A percentile compares a stretch with the other conserved stretches of the same genome.
Conservation (phyloP, 441 rosid species). For the Adansonia madagascariensis region DNA sequence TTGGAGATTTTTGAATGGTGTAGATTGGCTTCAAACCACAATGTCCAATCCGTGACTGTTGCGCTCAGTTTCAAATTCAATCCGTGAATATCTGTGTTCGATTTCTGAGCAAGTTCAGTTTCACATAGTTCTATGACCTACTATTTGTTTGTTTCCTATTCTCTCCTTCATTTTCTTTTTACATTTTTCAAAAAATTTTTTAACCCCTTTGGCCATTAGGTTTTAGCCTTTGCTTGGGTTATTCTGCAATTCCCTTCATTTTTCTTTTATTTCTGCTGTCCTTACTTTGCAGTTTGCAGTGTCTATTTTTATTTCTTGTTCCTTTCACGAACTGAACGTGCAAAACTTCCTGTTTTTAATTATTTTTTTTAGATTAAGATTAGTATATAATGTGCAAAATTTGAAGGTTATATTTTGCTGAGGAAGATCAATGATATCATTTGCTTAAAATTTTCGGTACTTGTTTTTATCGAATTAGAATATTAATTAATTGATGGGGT, state of each 20-base stretch:
- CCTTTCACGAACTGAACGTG: neutral
- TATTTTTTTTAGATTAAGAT: neutral
- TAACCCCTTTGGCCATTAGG: neutral
- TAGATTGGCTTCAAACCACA: slow-evolving; percentile 18
- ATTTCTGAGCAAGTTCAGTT: slow-evolving; percentile 18
- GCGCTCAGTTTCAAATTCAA: neutral
- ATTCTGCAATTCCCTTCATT: neutral
- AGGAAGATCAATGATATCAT: neutral
- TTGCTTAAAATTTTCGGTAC: neutral
- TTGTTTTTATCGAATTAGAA: too few species aligned
- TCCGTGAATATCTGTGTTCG: slow-evolving; percentile 20
- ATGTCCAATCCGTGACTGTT: slow-evolving; percentile 27
- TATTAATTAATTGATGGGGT: too few species aligned
- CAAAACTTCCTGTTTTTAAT: neutral
- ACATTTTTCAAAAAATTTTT: neutral
- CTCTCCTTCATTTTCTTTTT: neutral
- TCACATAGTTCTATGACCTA: slow-evolving; percentile 19
- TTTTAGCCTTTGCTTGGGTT: neutral
- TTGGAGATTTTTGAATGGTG: slow-evolving; percentile 18
- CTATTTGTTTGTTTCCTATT: slow-evolving; percentile 2
- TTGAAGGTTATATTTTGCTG: neutral
- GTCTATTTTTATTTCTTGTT: neutral
- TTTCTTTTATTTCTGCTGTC: neutral
- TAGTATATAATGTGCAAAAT: neutral
- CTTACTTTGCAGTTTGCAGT: neutral